A percentile compares a stretch with the other conserved stretches of the same genome.
Conservation (phyloP, 805 yeast species). For the Yarrowia deformans region DNA sequence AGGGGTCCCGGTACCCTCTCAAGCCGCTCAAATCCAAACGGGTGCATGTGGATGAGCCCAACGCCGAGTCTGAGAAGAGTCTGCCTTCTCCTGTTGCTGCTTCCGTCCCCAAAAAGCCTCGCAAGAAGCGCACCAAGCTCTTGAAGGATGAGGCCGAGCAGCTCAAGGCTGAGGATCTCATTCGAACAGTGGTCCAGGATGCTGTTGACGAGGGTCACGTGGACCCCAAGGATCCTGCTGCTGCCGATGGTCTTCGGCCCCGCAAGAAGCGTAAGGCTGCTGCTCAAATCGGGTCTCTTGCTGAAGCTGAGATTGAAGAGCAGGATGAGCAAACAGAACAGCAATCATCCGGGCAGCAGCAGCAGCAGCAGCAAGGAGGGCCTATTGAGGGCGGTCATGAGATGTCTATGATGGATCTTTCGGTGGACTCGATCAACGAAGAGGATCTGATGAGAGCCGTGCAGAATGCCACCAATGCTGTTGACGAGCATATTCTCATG, state of each 20-base stretch:
- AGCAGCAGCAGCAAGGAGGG: background rate
- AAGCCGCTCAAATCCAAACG: constrained; percentile 16
- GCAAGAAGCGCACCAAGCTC: constrained; percentile 9
- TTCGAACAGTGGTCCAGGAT: constrained; percentile 23
- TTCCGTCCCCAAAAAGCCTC: background rate
- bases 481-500: constrained; percentile 12
- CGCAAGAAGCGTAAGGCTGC: constrained; percentile 15
- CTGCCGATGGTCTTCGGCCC: constrained; percentile 25
- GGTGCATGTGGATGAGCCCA: constrained; percentile 17
- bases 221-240: constrained; percentile 31
- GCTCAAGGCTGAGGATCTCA: constrained; percentile 27
- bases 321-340: background rate
- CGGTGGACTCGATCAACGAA: constrained; percentile 20
- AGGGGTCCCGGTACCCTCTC: constrained; percentile 30
- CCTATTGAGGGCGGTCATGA: background rate
- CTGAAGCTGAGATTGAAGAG: constrained; percentile 22
- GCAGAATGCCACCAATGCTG: constrained; percentile 20
- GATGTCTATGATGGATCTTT: constrained; percentile 13
- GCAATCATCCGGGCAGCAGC: background rate
- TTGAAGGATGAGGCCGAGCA: constrained; percentile 26
- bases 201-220: constrained; percentile 24
- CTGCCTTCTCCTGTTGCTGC: constrained; percentile 5
- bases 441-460: constrained; percentile 35
- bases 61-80: constrained; percentile 20
- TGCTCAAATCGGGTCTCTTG: constrained; percentile 27